Percentiles rank a stretch among this genome's conserved stretches.
Evolutionary conservation across 1,284 basidiomycete genomes (phyloP).

Genomic region (Stereum hirsutum): DNA sequence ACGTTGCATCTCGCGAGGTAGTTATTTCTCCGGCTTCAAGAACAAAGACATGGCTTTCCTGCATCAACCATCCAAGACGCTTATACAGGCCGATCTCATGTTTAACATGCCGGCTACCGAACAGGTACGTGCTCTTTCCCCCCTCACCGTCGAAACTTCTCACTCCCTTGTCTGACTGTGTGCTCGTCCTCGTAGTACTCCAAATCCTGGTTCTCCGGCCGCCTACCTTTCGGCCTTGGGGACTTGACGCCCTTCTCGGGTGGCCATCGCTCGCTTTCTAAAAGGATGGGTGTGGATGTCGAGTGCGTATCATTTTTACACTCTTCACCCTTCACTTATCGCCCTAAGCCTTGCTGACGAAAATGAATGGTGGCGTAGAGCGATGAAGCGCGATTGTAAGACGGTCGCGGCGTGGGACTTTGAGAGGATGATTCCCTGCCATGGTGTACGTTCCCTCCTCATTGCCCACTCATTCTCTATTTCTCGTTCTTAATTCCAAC

Average conservation of each 20-base stretch:
- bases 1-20: constrained; percentile 19
- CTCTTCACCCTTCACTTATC: not conserved
- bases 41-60: constrained; percentile 90
- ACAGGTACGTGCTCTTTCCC: constrained; percentile 46
- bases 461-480: not conserved
- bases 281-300: constrained; percentile 50
- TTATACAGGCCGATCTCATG: constrained; percentile 84
- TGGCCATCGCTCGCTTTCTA: constrained; percentile 51
- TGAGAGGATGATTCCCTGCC: constrained; percentile 85
- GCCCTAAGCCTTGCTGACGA: constrained; percentile 1
- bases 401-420: constrained; percentile 81
- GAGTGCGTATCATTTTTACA: constrained; percentile 37
- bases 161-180: too few species aligned
- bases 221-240: constrained; percentile 33
- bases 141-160: constrained; percentile 8
- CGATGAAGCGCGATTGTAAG: constrained; percentile 64
- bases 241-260: constrained; percentile 53
- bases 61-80: constrained; percentile 68
- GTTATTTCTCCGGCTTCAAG: constrained; percentile 74
- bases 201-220: constrained; percentile 25
- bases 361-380: constrained; percentile 32
- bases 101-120: constrained; percentile 86
- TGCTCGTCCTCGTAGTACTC: constrained; percentile 8
- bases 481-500: not conserved
- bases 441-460: constrained; percentile 52